Base-by-base conservation (phyloP, 805 yeast genomes). In the Jamesozyma rosinii region DNA sequence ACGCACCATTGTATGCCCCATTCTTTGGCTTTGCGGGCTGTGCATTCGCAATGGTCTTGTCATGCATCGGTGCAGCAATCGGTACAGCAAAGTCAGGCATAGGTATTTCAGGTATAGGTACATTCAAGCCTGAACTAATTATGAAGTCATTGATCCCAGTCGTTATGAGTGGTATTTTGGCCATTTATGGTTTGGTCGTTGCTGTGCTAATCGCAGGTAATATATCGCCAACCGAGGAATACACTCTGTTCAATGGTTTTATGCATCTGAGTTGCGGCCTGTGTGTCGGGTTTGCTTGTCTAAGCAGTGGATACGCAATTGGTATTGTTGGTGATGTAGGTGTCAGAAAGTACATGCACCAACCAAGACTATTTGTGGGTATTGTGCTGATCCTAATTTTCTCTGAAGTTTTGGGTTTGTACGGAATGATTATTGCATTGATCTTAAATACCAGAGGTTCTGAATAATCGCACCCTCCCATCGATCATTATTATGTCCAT, bases 81-180 rank as follows among this genome's bases (percentile, higher is more conserved):
- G 99, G 98, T 45, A 90, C 97, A 3, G 97, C 97, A 49, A 92
- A 92, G 67, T 84, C 95, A 37, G 99, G 99, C 46, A 81, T 92
- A 50, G 99, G 99, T 74, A 92, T 92, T 56, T 71, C 97, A 27
- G 99, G 97, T 73, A 88, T 92, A 52, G 97, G 97, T 72, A 83
- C 95, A 38, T 92, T 90, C 70, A 84, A 85, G 63, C 99, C 99
- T 11, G 98, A 92, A 59, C 72, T 92, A 58, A 88, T 92, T 58
- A 92, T 92, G 97, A 85, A 83, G 65, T 83, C 92, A 6, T 72
- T 92, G 40, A 89, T 92, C 54, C 99, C 99, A 15, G 99, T 92
- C 38, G 95, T 92, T 51, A 88, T 92, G 95, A 80, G 92, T 50
- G 99, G 99, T 77, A 92, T 92, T 59, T 70, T 92, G 47, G 88